Conservation (phyloP, 495 filamentous ascomycete genomes). For the Aspergillus biplanus region DNA sequence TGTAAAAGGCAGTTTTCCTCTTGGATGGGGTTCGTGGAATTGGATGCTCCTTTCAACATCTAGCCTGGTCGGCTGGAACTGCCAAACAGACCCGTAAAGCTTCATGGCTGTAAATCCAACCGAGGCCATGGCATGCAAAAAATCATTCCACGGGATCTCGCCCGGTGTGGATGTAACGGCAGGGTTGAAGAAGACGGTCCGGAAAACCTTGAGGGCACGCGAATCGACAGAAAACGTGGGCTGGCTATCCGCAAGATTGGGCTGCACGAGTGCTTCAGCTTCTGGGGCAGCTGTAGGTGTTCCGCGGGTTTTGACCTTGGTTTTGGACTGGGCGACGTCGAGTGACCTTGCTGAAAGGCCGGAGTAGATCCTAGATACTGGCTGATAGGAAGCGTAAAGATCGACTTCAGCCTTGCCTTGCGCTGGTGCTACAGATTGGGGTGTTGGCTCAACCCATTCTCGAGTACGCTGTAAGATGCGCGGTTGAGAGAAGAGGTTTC, state of each 20-base stretch:
- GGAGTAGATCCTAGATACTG: conserved; percentile 10
- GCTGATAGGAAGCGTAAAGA: not conserved
- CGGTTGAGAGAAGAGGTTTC: conserved; percentile 29
- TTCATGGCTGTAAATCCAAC: conserved; percentile 52
- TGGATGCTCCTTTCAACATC: conserved; percentile 52
- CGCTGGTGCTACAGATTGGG: conserved; percentile 6
- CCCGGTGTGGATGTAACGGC: conserved; percentile 31
- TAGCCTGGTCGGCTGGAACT: conserved; percentile 44
- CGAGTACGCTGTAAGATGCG: conserved; percentile 50
- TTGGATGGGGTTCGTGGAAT: conserved; percentile 57
- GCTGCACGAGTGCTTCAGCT: not conserved
- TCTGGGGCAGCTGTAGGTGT: conserved; percentile 13
- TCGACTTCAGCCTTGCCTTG: conserved; percentile 1
- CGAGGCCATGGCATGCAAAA: conserved; percentile 53
- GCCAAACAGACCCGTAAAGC: conserved; percentile 58
- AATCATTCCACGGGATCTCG: conserved; percentile 54
- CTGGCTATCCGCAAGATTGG: conserved; percentile 16
- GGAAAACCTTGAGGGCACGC: conserved; percentile 52
- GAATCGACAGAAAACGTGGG: conserved; percentile 43
- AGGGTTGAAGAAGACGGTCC: conserved; percentile 45
- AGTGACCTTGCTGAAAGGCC: not conserved
- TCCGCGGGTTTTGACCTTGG: conserved; percentile 49
- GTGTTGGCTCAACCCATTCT: conserved; percentile 48
- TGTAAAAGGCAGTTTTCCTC: conserved; percentile 44
- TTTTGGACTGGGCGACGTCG: conserved; percentile 19